Percentiles rank a stretch among this genome's conserved stretches.
Evolutionary conservation across 305 asterid genomes (phyloP).

Genomic region (Fraxinus velutina): DNA sequence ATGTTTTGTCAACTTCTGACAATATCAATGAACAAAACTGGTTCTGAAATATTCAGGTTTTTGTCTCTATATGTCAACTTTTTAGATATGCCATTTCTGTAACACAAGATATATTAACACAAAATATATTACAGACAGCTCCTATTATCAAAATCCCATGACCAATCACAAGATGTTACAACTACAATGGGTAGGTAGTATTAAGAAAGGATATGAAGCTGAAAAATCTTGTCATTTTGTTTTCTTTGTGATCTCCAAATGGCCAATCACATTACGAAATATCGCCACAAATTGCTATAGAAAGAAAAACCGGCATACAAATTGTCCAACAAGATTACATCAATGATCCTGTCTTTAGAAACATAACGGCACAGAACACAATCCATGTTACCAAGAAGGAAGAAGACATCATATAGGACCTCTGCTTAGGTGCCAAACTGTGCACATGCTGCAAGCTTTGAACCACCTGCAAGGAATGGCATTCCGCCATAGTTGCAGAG

Average conservation of each 20-base stretch:
- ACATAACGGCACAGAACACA: not conserved
- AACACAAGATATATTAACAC: not conserved
- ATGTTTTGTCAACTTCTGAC: constrained; percentile 27
- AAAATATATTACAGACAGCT: not conserved
- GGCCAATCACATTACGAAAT: not conserved
- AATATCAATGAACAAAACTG: constrained; percentile 4
- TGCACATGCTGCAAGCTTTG: not conserved
- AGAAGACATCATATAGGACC: not conserved
- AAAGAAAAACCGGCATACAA: not conserved
- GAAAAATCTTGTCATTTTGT: not conserved
- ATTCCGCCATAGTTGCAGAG: not conserved
- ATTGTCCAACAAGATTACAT: not conserved
- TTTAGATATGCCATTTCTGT: not conserved
- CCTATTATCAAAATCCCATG: not conserved
- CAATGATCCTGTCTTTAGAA: not conserved
- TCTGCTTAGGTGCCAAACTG: not conserved
- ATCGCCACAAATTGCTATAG: not conserved
- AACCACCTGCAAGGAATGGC: not conserved
- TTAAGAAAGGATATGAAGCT: not conserved
- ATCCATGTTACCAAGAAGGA: not conserved
- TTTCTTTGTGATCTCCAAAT: not conserved
- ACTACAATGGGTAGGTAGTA: not conserved
- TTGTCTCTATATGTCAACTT: constrained; percentile 24
- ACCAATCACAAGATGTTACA: not conserved
- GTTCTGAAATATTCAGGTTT: constrained; percentile 22